phyloP scores from a whole-genome alignment of 2,329 filamentous ascomycete species.

The Scytalidium lignicola region DNA sequence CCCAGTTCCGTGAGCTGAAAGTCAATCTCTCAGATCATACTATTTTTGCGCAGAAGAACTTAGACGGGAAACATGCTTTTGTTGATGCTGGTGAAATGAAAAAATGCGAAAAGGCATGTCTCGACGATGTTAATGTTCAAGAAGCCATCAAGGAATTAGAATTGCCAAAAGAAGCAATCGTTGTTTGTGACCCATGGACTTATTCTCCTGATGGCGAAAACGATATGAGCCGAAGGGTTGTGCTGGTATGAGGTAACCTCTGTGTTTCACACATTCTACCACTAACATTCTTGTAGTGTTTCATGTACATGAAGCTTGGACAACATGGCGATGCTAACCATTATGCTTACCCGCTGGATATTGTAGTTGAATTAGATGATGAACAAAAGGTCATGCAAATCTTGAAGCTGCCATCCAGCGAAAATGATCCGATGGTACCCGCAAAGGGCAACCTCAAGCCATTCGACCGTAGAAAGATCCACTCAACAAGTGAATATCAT shows the following conservation, averaged over 20 bases:
- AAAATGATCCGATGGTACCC: slow-evolving; percentile 28
- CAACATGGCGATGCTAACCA: slow-evolving; percentile 30
- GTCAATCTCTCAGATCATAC: slow-evolving; percentile 19
- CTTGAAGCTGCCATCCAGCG: slow-evolving; percentile 34
- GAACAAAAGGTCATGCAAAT: slow-evolving; percentile 40
- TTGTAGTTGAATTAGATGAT: slow-evolving; percentile 39
- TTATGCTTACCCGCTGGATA: slow-evolving; percentile 40
- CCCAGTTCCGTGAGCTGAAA: slow-evolving; percentile 32
- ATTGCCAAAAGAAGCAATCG: slow-evolving; percentile 38
- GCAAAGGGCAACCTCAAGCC: slow-evolving; percentile 4
- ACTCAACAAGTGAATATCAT: slow-evolving; percentile 26
- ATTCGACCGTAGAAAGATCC: slow-evolving; percentile 31
- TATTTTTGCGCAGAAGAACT: slow-evolving; percentile 25
- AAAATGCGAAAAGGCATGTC: slow-evolving; percentile 40
- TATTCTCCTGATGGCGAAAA: slow-evolving; percentile 50
- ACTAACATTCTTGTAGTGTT: slow-evolving; percentile 23
- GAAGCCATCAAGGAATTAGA: slow-evolving; percentile 36
- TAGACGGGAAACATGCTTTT: slow-evolving; percentile 39
- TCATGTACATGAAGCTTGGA: slow-evolving; percentile 31
- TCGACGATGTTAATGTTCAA: slow-evolving; percentile 37
- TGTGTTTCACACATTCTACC: too few relatives aligned
- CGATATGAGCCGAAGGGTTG: slow-evolving; percentile 41
- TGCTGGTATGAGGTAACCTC: slow-evolving; percentile 30
- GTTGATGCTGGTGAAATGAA: slow-evolving; percentile 45
- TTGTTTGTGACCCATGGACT: slow-evolving; percentile 50